Base-by-base conservation (phyloP, 2,329 filamentous ascomycete genomes). In the Phyllosticta citriasiana region DNA sequence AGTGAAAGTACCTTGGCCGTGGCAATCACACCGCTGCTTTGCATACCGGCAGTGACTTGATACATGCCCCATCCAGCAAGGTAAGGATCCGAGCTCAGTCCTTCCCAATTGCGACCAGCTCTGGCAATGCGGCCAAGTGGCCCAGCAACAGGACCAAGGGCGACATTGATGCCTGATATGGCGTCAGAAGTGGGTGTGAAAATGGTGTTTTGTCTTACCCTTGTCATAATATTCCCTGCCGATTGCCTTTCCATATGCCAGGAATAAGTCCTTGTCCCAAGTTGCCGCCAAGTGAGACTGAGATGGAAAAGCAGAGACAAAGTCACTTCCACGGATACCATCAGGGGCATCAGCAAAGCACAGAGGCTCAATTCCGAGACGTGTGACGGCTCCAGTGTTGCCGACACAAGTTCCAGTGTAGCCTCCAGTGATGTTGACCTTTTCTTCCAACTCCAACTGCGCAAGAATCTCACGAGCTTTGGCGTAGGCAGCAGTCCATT, bases 81-180 rank as follows among this genome's bases (percentile, higher is more conserved):
- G 4, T 82, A 82, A 0, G 88, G 88, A 68, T 91, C 88, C 0
- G 80, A 74, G 2, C 87, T 86, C 65, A 91, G 87, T 0, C 85
- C 83, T 70, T 91, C 88, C 88, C 87, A 91, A 65, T 84, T 88
- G 19, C 88, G 80, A 2, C 78, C 78, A 16, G 75, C 78, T 57
- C 69, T 70, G n/a, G 72, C 72, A 67, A 89, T 86, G 7, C 87
- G 81, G 2, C 88, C 88, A 1, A 91, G 70, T 0, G 89, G 84
- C 0, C 88, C 88, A 27, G 89, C 84, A 0, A 82, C 79, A 0
- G 88, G 88, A 0, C 87, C 88, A 5, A 92, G 78, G 65, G 83
- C 84, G 59, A 90, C 79, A 68, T 91, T 84, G 50, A 85, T 81
- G 1, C 88, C 88, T 47, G 16, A 2, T 26, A 25, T 54, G 2